Evolutionary conservation across 768 basidiomycete species (phyloP).

Genomic region (Russula dissimulans): DNA sequence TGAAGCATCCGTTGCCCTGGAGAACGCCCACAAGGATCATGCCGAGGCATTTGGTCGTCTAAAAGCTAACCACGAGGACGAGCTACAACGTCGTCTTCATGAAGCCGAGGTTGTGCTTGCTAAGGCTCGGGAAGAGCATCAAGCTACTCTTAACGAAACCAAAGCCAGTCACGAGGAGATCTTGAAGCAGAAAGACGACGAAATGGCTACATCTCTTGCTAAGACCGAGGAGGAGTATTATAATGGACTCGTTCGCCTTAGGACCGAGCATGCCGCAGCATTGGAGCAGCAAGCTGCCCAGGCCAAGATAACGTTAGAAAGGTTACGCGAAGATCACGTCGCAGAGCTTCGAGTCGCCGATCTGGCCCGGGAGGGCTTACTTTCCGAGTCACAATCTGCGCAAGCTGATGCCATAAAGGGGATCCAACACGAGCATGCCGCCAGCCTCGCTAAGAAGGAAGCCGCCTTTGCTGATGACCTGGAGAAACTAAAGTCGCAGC

Average conservation of each 20-base stretch:
- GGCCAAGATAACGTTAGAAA: constrained; percentile 50
- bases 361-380: constrained; percentile 61
- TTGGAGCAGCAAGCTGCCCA: constrained; percentile 56
- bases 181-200: constrained; percentile 54
- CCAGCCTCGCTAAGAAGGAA: constrained; percentile 60
- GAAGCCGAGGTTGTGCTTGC: constrained; percentile 43
- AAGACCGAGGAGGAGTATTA: constrained; percentile 77
- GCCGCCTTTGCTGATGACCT: constrained; percentile 53
- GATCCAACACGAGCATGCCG: constrained; percentile 64
- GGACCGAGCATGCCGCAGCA: constrained; percentile 58
- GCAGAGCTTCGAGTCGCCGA: constrained; percentile 65
- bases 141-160: constrained; percentile 40
- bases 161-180: constrained; percentile 44
- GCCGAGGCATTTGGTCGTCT: constrained; percentile 52
- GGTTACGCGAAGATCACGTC: constrained; percentile 69
- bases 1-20: constrained; percentile 24
- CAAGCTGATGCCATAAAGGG: constrained; percentile 51
- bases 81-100: constrained; percentile 42
- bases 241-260: constrained; percentile 68
- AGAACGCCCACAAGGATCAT: constrained; percentile 43
- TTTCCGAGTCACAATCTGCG: constrained; percentile 66
- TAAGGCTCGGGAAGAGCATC: constrained; percentile 44
- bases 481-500: constrained; percentile 56
- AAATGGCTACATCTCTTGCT: constrained; percentile 46
- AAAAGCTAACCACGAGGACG: constrained; percentile 29